phyloP scores from a whole-genome alignment of 1,284 basidiomycete genomes.

The Fomes fomentarius region DNA sequence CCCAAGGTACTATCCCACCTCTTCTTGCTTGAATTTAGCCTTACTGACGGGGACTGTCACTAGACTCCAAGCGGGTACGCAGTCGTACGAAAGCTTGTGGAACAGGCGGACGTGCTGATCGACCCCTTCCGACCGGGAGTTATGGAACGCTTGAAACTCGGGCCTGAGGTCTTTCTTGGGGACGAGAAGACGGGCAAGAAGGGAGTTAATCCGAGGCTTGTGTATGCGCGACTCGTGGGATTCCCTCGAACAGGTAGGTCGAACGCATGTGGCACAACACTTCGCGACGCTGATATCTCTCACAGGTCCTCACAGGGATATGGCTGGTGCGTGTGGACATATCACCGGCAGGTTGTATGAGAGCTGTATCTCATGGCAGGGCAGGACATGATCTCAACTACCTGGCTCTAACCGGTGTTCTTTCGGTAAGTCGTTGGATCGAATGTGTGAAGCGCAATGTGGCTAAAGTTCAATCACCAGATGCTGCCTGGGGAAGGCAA shows the following conservation, averaged over 20 bases:
- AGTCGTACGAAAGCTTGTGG: slow-evolving; percentile 61
- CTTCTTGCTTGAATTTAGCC: too few relatives aligned
- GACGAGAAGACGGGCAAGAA: slow-evolving; percentile 32
- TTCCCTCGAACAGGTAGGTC: slow-evolving; percentile 59
- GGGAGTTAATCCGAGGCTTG: slow-evolving; percentile 60
- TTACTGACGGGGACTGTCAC: not conserved
- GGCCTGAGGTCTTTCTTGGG: slow-evolving; percentile 74
- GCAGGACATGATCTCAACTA: slow-evolving; percentile 87
- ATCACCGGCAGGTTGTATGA: not conserved
- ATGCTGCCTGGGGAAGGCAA: slow-evolving; percentile 73
- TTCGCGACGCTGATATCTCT: not conserved
- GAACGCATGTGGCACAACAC: not conserved
- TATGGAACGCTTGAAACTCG: slow-evolving; percentile 77
- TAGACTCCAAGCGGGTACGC: slow-evolving; percentile 60
- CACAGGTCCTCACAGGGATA: slow-evolving; percentile 63
- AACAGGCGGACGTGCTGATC: slow-evolving; percentile 76
- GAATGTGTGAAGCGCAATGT: too few relatives aligned
- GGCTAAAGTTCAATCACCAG: too few relatives aligned
- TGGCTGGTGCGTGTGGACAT: slow-evolving; percentile 58
- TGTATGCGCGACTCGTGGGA: slow-evolving; percentile 73
- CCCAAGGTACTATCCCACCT: slow-evolving; percentile 41
- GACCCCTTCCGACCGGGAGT: slow-evolving; percentile 87
- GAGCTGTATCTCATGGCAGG: slow-evolving; percentile 9
- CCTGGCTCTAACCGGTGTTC: slow-evolving; percentile 78
- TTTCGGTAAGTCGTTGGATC: slow-evolving; percentile 75